Evolutionary conservation across 495 filamentous ascomycete species (phyloP).

Genomic region (Penicillium robsamsonii): DNA sequence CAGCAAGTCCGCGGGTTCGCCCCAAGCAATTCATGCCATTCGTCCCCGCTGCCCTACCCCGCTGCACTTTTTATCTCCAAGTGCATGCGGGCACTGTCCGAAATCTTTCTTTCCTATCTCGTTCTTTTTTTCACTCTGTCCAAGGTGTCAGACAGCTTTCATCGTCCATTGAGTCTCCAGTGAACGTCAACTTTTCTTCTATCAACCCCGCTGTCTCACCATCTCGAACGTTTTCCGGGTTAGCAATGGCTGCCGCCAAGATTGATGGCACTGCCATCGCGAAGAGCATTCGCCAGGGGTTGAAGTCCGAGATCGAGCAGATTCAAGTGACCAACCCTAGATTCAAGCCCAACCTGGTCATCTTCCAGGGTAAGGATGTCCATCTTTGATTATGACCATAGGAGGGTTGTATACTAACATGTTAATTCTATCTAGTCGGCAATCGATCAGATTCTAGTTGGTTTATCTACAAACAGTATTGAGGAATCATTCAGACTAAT

Average conservation of each 20-base stretch:
- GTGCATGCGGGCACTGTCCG: constrained; percentile 28
- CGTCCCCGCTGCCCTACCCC: constrained; percentile 43
- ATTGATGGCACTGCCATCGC: constrained; percentile 97
- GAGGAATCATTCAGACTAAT: constrained; percentile 23
- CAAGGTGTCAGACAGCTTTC: constrained; percentile 20
- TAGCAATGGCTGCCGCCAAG: constrained; percentile 78
- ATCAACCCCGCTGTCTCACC: constrained; percentile 16
- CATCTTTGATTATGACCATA: neutral
- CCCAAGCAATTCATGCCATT: constrained; percentile 37
- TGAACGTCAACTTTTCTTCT: constrained; percentile 11
- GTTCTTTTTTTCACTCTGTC: constrained; percentile 22
- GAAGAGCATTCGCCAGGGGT: constrained; percentile 75
- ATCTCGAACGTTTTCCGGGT: constrained; percentile 45
- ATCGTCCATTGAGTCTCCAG: constrained; percentile 18
- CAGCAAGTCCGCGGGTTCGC: constrained; percentile 23
- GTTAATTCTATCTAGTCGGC: constrained; percentile 56
- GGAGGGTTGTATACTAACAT: constrained; percentile 12
- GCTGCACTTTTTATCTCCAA: constrained; percentile 30
- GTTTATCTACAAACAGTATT: constrained; percentile 30
- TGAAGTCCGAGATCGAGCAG: constrained; percentile 75
- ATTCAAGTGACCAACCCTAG: constrained; percentile 78
- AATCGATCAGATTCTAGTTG: constrained; percentile 88
- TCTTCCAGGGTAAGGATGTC: constrained; percentile 75
- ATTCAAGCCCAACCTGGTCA: constrained; percentile 84
- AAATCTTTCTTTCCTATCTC: constrained; percentile 19